Conservation (phyloP, 1,284 basidiomycete genomes). For the Ganoderma resinaceum region DNA sequence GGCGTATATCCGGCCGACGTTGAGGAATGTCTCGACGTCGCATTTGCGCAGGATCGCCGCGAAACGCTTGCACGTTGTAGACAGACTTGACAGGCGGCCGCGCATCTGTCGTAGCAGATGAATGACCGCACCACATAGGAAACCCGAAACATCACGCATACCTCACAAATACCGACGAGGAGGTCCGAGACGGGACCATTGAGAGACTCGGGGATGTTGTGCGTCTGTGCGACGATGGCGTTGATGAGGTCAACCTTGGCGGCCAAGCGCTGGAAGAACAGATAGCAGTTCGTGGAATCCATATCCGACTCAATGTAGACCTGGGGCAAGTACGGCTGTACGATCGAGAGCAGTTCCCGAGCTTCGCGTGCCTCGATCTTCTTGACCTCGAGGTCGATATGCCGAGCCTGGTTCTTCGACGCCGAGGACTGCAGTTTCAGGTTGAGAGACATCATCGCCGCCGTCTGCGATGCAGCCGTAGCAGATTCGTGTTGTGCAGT, state of each 20-base stretch:
- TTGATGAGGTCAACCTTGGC: constrained; percentile 89
- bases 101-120: constrained; percentile 65
- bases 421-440: constrained; percentile 91
- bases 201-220: constrained; percentile 84
- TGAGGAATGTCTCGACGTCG: constrained; percentile 84
- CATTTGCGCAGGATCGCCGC: constrained; percentile 81
- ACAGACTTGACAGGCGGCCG: constrained; percentile 79
- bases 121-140: background rate
- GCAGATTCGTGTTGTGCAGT: constrained; percentile 85
- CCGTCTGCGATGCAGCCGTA: constrained; percentile 74
- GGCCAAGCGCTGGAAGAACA: constrained; percentile 90
- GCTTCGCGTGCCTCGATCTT: constrained; percentile 86
- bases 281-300: constrained; percentile 86
- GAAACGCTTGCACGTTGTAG: constrained; percentile 87
- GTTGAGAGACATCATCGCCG: constrained; percentile 91
- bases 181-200: constrained; percentile 82
- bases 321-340: constrained; percentile 49
- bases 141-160: constrained; percentile 43
- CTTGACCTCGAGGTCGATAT: constrained; percentile 87
- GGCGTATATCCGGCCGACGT: constrained; percentile 82
- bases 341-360: constrained; percentile 75
- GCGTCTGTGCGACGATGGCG: constrained; percentile 78
- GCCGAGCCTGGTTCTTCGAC: constrained; percentile 87
- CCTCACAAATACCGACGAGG: constrained; percentile 91
- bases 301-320: constrained; percentile 75